These are phyloP conservation scores for Pythium myriotylum DNA, from an alignment of 352 stramenopile genomes.

Conservation along the genomic window DNA sequence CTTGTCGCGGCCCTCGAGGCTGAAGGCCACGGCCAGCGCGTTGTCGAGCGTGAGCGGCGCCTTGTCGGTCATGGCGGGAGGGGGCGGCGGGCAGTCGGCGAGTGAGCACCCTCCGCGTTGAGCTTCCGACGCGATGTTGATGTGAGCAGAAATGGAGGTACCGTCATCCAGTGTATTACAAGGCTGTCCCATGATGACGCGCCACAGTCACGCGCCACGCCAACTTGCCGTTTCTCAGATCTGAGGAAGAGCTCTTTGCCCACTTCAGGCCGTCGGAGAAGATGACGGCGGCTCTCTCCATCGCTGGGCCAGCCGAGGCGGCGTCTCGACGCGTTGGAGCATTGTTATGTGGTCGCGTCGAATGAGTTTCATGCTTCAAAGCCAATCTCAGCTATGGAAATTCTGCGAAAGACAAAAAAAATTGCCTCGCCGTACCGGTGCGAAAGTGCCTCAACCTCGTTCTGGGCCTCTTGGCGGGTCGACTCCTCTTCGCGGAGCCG, in stretches of 20 bases:
- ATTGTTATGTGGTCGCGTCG: slow-evolving; percentile 41
- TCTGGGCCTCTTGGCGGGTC: slow-evolving; percentile 35
- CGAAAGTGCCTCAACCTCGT: slow-evolving; percentile 37
- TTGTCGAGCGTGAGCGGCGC: slow-evolving; percentile 64
- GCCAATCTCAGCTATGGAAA: neutral
- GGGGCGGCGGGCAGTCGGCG: neutral
- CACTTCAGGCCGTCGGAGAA: no score
- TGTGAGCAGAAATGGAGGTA: slow-evolving; percentile 41
- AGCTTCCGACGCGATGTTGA: slow-evolving; percentile 24
- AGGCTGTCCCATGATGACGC: slow-evolving; percentile 3
- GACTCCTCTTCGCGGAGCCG: slow-evolving; percentile 40
- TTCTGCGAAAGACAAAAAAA: no score
- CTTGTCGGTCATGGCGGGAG: slow-evolving; percentile 44
- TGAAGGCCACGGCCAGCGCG: slow-evolving; percentile 69
- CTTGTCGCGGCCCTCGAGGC: slow-evolving; percentile 85
- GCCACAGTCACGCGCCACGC: slow-evolving; percentile 6
- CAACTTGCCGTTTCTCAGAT: slow-evolving; percentile 7
- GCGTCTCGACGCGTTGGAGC: slow-evolving; percentile 38
- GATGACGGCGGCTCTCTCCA: slow-evolving; percentile 22
- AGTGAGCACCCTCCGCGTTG: neutral
- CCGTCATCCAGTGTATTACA: slow-evolving; percentile 25
- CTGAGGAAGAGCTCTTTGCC: slow-evolving; percentile 1
- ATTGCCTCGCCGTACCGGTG: slow-evolving; percentile 29
- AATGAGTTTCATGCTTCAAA: slow-evolving; percentile 37
- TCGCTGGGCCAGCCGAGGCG: slow-evolving; percentile 16